Evolutionary conservation across 148 eudicot genomes (phyloP).

Genomic region (Gaultheria prostrata): DNA sequence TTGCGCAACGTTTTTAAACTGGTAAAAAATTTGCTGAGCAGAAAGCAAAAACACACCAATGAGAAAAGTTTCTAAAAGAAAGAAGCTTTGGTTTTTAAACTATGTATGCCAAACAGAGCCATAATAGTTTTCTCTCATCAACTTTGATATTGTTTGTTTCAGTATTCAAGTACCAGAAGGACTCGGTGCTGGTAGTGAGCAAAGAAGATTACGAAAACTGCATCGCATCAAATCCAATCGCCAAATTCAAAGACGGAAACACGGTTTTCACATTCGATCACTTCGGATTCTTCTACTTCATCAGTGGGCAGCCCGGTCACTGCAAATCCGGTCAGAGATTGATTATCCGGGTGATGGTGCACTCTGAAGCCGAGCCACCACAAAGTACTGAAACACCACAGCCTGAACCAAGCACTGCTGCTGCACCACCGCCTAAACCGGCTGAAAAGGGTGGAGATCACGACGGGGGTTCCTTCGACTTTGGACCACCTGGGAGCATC

Average conservation of each 20-base stretch:
- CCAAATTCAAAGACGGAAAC: conserved; percentile 54
- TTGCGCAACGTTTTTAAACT: too few relatives aligned
- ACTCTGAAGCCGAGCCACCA: conserved; percentile 25
- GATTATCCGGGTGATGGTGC: conserved; percentile 65
- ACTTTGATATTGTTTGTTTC: not conserved
- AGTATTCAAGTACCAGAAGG: conserved; percentile 71
- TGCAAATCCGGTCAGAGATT: conserved; percentile 63
- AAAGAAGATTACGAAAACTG: conserved; percentile 47
- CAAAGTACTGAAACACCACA: not conserved
- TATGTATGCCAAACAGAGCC: not conserved
- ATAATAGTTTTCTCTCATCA: not conserved
- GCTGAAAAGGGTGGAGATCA: conserved; percentile 32
- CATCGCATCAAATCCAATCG: conserved; percentile 34
- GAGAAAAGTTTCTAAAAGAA: not conserved
- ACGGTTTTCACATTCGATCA: conserved; percentile 50
- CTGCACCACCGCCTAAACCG: conserved; percentile 23
- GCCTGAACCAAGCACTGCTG: not conserved
- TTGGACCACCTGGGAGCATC: conserved; percentile 37
- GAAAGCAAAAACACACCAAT: not conserved
- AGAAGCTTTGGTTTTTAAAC: not conserved
- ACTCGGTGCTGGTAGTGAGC: conserved; percentile 62
- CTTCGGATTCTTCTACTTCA: conserved; percentile 65
- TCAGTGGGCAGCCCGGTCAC: conserved; percentile 59
- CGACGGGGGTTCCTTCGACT: conserved; percentile 23
- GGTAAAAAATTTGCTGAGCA: too few relatives aligned